Evolutionary conservation across 2,329 filamentous ascomycete species (phyloP).

Genomic region (Apiospora hydei): DNA sequence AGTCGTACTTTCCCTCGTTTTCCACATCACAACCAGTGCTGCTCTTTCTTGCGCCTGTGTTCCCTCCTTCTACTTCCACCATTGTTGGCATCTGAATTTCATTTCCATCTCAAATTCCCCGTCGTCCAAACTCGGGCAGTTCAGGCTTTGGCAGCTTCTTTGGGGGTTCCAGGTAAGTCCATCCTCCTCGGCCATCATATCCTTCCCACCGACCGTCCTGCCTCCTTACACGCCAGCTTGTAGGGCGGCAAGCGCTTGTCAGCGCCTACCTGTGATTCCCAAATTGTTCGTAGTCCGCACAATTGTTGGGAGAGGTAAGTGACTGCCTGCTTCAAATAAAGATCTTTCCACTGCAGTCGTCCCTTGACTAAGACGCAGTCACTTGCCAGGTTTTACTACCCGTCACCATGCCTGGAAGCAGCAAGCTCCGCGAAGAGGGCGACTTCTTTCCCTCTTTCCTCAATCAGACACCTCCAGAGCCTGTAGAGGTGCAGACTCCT

Average conservation of each 20-base stretch:
- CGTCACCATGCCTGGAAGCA: not conserved
- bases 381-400: not conserved
- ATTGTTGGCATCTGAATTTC: not conserved
- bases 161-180: not conserved
- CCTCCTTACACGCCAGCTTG: not conserved
- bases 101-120: not conserved
- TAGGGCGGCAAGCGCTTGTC: not conserved
- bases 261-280: not conserved
- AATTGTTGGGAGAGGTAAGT: not conserved
- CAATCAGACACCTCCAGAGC: not conserved
- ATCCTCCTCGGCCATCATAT: not conserved
- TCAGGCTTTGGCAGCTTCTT: not conserved
- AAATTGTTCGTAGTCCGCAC: not conserved
- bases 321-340: not conserved
- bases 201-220: not conserved
- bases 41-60: not conserved
- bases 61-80: not conserved
- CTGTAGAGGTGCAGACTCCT: constrained; percentile 13
- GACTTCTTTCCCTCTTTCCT: constrained; percentile 24
- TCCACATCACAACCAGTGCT: not conserved
- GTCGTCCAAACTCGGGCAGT: not conserved
- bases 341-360: not conserved
- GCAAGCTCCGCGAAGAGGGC: constrained; percentile 23
- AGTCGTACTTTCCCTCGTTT: not conserved
- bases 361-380: not conserved